Evolutionary conservation across 2,329 filamentous ascomycete species (phyloP).

Genomic region (Colletotrichum tropicicola): DNA sequence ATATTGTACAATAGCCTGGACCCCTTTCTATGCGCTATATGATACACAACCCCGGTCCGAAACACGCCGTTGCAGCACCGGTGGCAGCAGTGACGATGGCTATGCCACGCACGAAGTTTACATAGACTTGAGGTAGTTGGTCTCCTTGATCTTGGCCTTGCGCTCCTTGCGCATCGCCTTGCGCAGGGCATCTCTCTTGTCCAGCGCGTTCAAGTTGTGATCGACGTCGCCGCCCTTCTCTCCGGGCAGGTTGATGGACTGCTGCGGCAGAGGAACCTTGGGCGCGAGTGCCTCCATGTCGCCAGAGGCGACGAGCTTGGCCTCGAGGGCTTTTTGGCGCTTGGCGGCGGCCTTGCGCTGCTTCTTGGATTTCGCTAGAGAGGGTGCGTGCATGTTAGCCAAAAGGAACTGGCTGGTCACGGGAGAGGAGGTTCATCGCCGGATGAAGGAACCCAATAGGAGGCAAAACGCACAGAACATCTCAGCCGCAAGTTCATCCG

Average conservation of each 20-base stretch:
- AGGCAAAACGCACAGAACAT: conserved; percentile 75
- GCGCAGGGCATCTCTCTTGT: conserved; percentile 69
- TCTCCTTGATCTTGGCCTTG: conserved; percentile 82
- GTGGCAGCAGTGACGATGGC: background rate
- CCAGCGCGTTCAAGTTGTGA: conserved; percentile 56
- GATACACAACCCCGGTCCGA: conserved; percentile 12
- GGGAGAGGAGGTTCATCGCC: background rate
- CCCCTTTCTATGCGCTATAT: conserved; percentile 15
- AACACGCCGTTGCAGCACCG: background rate
- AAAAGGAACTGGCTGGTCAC: background rate
- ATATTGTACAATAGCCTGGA: conserved; percentile 25
- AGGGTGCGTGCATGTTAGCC: background rate
- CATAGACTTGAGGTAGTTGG: conserved; percentile 87
- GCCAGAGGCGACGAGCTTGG: conserved; percentile 69
- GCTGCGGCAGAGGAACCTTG: conserved; percentile 80
- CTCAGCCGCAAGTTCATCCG: conserved; percentile 70
- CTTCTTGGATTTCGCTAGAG: conserved; percentile 83
- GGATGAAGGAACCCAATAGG: background rate
- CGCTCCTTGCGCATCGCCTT: conserved; percentile 79
- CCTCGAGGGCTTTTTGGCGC: conserved; percentile 64
- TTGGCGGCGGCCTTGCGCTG: conserved; percentile 77
- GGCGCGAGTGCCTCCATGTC: conserved; percentile 71
- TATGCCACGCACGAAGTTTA: conserved; percentile 42
- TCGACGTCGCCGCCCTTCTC: conserved; percentile 50
- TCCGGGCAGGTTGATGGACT: conserved; percentile 77